Evolutionary conservation across 1,139 yeast species (phyloP), one percentile per base, ranked within the genome.

Genomic region (Blastobotrys malaysiensis): DNA sequence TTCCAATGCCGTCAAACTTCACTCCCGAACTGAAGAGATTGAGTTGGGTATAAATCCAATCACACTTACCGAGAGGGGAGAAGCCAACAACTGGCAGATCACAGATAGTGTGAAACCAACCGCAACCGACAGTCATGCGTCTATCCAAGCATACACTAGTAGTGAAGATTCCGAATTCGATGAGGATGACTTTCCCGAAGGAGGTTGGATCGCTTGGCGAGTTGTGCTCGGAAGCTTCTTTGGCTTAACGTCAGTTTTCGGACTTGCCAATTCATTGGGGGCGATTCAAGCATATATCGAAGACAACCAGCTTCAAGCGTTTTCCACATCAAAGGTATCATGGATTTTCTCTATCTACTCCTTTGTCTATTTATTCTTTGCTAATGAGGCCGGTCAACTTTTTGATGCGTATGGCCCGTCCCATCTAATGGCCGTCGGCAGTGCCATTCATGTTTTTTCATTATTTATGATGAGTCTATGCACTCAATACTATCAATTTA

Each of bases 211-310:
- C 50, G 87, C 88, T 0, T 78, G 82, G 71, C 55, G 74, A 11
- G 83, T 83, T 0, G 77, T 82, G 0, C 59, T 82, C 7, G 91
- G 91, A 0, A 77, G 86, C 0, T 83, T 83, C 59, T 65, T 83
- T 58, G 93, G 91, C 0, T 66, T 85, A 46, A 70, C 80, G 11
- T 80, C 84, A 3, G 80, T 77, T 22, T 83, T 85, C 65, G 95
- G 95, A 2, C 67, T 84, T 22, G 75, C 84, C 63, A 86, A 86
- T 63, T 75, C 88, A 0, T 69, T 82, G 39, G 93, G 93, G 57
- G 89, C 88, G 0, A 76, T 85, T 50, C 86, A 85, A 67, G 79
- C 88, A 0, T 84, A 84, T 61, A 76, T 86, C 13, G 73, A 84
- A 2, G 68, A 72, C 7, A 78, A 84, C 63, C 86, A 82, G 62